Evolutionary conservation across 805 yeast species (phyloP).

Genomic region (Nakazawaea laoshanensis): DNA sequence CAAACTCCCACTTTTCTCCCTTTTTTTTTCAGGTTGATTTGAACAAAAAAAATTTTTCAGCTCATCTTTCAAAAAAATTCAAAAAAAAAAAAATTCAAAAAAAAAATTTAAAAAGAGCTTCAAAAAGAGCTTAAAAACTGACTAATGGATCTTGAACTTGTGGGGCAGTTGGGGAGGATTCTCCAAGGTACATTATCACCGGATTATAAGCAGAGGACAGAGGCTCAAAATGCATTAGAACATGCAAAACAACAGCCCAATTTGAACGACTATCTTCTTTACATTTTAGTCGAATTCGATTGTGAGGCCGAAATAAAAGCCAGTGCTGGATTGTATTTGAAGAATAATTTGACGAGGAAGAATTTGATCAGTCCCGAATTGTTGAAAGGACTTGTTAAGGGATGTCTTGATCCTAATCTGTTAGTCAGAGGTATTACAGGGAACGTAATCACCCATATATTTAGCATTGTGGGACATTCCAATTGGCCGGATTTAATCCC

Average conservation of each 20-base stretch:
- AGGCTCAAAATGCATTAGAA: constrained; percentile 67
- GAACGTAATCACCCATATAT: constrained; percentile 77
- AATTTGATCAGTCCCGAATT: constrained; percentile 25
- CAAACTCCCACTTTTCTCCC: no score
- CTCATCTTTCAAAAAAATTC: no score
- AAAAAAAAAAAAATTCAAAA: no score
- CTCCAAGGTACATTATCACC: constrained; percentile 68
- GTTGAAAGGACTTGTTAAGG: constrained; percentile 25
- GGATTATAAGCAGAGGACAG: constrained; percentile 40
- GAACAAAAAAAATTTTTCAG: background rate
- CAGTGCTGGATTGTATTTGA: constrained; percentile 80
- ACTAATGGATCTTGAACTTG: constrained; percentile 49
- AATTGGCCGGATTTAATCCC: constrained; percentile 74
- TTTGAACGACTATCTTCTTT: constrained; percentile 71
- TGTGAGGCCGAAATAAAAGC: constrained; percentile 62
- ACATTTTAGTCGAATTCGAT: constrained; percentile 60
- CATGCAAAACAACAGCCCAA: constrained; percentile 68
- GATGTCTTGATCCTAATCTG: constrained; percentile 44
- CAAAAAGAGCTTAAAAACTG: constrained; percentile 3
- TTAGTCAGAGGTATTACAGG: constrained; percentile 85
- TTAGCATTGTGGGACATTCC: constrained; percentile 54
- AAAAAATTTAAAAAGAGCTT: no score
- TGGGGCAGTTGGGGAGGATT: constrained; percentile 57
- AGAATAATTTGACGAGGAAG: constrained; percentile 53
- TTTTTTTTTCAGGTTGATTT: background rate